Evolutionary conservation across 1,139 yeast genomes (phyloP), one percentile per base, ranked within the genome.

Genomic region (Pichia sp.): DNA sequence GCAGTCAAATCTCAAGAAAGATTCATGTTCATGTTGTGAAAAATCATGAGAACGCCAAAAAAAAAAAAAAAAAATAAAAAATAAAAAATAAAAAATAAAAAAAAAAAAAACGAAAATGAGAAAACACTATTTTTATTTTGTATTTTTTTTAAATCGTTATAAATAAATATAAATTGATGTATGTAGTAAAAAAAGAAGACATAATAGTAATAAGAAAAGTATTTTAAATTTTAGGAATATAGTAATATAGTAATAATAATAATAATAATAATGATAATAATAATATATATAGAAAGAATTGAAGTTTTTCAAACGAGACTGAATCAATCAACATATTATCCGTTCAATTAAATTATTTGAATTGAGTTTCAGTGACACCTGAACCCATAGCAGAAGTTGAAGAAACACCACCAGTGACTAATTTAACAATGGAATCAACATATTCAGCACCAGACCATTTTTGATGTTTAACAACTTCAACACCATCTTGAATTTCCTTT

Each of bases 371-470:
- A 52, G 98, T 90, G 60, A 90, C 97, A 74, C 97, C 97, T 55
- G 84, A 85, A 66, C 97, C 97, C 97, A 90, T 90, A 50, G 97
- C 97, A 58, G 97, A 95, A 47, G 97, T 92, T 25, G 96, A 85
- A 47, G 92, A 76, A 52, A 90, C 86, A 72, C 98, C 98, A 63
- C 97, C 97, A 52, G 94, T 83, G 43, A 89, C 94, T 73, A 89
- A 76, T 69, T 83, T 88, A 69, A 90, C 81, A 62, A 90, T 76
- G 54, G 88, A 85, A 69, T 90, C 98, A 66, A 92, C 85, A 74
- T 89, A 92, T 69, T 87, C 96, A 39, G 98, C 98, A 66, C 98
- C 98, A 44, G 97, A 88, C 98, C 98, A 90, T 71, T 90, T 88
- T 72, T 90, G 98, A 72, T 90, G 98, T 76, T 89, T 90, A 56